These are phyloP conservation scores for Thuidium tamariscinum DNA, from an alignment of 225 moss, liverwort and hornwort species.

Conservation along the genomic window DNA sequence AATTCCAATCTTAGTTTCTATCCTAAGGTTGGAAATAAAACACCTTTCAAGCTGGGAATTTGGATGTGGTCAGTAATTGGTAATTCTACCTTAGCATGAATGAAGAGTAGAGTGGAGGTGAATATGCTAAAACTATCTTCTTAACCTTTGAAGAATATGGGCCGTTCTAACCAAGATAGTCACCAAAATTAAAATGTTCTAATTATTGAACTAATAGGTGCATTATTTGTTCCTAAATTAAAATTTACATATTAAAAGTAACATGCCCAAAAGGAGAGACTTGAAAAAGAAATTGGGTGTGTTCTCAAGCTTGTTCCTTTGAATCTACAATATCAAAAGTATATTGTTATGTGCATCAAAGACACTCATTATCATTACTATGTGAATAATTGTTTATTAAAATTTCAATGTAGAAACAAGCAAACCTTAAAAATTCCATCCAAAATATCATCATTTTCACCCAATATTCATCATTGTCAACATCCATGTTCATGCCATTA, in stretches of 20 bases:
- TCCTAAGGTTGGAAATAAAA: no score
- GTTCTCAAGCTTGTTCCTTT: neutral
- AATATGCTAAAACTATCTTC: neutral
- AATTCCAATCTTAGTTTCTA: no score
- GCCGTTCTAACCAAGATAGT: neutral
- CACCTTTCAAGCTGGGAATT: no score
- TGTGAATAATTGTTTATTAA: no score
- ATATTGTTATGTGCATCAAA: neutral
- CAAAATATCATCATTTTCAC: no score
- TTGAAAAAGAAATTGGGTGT: no score
- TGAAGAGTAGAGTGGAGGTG: neutral
- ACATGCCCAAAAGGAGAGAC: accelerated
- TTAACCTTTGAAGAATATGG: no score
- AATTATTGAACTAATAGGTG: neutral
- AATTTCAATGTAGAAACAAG: neutral
- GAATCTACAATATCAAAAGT: neutral
- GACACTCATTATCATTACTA: neutral
- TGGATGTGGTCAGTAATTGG: no score
- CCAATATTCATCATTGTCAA: neutral
- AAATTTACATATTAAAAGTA: no score
- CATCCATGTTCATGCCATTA: no score
- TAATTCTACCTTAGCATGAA: no score
- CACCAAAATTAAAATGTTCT: neutral
- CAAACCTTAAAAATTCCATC: no score
- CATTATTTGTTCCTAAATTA: neutral